Conservation (phyloP, 495 filamentous ascomycete species). For the Penicillium riverlandense region DNA sequence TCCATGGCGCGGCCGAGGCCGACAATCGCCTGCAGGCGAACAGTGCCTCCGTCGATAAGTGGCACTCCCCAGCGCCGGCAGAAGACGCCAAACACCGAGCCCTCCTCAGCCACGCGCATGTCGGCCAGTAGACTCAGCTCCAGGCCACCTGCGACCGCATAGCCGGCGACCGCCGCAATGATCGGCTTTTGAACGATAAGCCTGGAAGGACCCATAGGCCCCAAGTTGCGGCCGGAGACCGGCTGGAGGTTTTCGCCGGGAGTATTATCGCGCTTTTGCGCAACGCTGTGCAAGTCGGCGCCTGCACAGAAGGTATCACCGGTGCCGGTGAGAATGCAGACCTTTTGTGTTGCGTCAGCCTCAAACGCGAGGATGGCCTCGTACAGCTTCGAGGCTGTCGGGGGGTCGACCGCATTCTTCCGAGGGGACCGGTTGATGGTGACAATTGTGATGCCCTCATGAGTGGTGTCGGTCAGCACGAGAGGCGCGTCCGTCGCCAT, state of each 20-base stretch:
- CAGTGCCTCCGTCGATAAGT: slow-evolving; percentile 43
- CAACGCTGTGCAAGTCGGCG: slow-evolving; percentile 33
- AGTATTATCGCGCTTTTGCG: slow-evolving; percentile 5
- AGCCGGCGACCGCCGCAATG: slow-evolving; percentile 38
- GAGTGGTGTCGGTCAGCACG: slow-evolving; percentile 8
- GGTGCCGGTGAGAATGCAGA: slow-evolving; percentile 33
- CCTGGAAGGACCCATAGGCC: slow-evolving; percentile 40
- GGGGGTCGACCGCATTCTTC: slow-evolving; percentile 33
- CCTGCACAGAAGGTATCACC: slow-evolving; percentile 39
- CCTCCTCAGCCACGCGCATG: slow-evolving; percentile 39
- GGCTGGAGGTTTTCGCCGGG: slow-evolving; percentile 10
- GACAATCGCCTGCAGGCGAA: slow-evolving; percentile 39
- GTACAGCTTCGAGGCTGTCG: slow-evolving; percentile 31
- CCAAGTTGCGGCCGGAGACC: slow-evolving; percentile 21
- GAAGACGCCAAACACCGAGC: slow-evolving; percentile 43
- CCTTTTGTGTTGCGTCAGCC: slow-evolving; percentile 33
- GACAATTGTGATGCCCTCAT: slow-evolving; percentile 35
- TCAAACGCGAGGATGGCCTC: slow-evolving; percentile 36
- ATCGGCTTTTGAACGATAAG: slow-evolving; percentile 32
- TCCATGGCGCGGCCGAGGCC: slow-evolving; percentile 43
- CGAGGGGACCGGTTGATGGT: slow-evolving; percentile 32
- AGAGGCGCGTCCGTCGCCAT: slow-evolving; percentile 4
- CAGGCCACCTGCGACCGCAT: slow-evolving; percentile 42
- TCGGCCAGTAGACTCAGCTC: slow-evolving; percentile 41
- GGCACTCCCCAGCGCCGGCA: slow-evolving; percentile 44